Evolutionary conservation across 1,284 basidiomycete species (phyloP).

Genomic region (Fomitopsis betulina): DNA sequence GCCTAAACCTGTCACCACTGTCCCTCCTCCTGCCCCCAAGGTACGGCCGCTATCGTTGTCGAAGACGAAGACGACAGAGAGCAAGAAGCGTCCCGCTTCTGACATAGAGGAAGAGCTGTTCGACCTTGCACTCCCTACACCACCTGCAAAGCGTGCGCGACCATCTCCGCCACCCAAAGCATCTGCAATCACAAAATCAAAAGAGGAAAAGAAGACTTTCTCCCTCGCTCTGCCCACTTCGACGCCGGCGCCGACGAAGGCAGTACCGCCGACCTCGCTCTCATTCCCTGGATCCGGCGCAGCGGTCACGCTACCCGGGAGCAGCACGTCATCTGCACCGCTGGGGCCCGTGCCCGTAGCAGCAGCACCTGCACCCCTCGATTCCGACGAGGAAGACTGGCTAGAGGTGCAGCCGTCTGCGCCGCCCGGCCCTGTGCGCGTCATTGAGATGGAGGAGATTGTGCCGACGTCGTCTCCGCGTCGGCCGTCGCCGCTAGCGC

Average conservation of each 20-base stretch:
- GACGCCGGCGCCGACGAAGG: slow-evolving; percentile 15
- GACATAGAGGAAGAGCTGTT: slow-evolving; percentile 38
- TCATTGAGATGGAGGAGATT: slow-evolving; percentile 25
- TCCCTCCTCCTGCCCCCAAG: slow-evolving; percentile 8
- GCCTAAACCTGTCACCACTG: slow-evolving; percentile 24
- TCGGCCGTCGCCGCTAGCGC: neutral
- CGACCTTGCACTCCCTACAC: slow-evolving; percentile 29
- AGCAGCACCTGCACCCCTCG: slow-evolving; percentile 25
- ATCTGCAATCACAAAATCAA: neutral
- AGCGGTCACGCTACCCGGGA: slow-evolving; percentile 12
- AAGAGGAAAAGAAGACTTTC: slow-evolving; percentile 11
- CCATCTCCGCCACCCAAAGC: slow-evolving; percentile 28
- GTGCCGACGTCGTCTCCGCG: slow-evolving; percentile 17
- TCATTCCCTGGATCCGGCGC: slow-evolving; percentile 15
- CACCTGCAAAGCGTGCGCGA: slow-evolving; percentile 34
- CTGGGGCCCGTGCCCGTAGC: neutral
- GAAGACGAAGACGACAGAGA: neutral
- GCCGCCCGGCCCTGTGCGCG: slow-evolving; percentile 7
- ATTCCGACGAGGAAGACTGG: slow-evolving; percentile 50
- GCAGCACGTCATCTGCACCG: neutral
- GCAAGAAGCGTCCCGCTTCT: slow-evolving; percentile 27
- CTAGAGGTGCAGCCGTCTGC: slow-evolving; percentile 37
- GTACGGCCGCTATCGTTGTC: neutral
- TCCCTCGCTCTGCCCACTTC: slow-evolving; percentile 22
- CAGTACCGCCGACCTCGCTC: slow-evolving; percentile 9